phyloP scores from a whole-genome alignment of 495 filamentous ascomycete species.

The Podospora australis region DNA sequence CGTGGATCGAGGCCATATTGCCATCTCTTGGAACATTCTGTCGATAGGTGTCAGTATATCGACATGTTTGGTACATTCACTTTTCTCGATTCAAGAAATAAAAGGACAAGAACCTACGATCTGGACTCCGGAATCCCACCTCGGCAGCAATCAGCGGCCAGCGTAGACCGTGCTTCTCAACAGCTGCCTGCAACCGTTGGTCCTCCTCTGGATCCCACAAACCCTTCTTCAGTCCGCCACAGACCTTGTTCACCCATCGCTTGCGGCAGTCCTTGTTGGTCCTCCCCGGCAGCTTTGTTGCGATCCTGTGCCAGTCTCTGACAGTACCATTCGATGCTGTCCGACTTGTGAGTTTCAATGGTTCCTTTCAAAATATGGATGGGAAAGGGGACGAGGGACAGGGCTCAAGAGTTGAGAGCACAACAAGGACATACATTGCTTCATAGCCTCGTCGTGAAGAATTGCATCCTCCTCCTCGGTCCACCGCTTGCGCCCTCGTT shows the following conservation, averaged over 20 bases:
- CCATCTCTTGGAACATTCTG: slow-evolving; percentile 3
- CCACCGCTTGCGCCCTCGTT: slow-evolving; percentile 2
- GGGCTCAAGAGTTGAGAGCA: not conserved
- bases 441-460: not conserved
- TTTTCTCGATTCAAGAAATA: not conserved
- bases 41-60: not conserved
- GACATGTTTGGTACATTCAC: not conserved
- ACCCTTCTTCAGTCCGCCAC: slow-evolving; percentile 1
- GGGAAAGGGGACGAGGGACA: not conserved
- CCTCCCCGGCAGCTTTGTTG: slow-evolving; percentile 1
- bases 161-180: slow-evolving; percentile 1
- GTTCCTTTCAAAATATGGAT: not conserved
- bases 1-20: slow-evolving; percentile 2
- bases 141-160: slow-evolving; percentile 1
- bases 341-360: too few relatives aligned
- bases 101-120: not conserved
- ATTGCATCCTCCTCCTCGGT: slow-evolving; percentile 1
- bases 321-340: not conserved
- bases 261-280: slow-evolving; percentile 5
- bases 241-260: slow-evolving; percentile 5
- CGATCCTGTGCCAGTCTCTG: slow-evolving; percentile 3
- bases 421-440: not conserved
- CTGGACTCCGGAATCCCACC: slow-evolving; percentile 3
- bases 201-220: slow-evolving; percentile 2
- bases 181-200: not conserved